A percentile compares a stretch with the other conserved stretches of the same genome.
phyloP scores from a whole-genome alignment of 305 asterid species.

The Ajuga reptans region DNA sequence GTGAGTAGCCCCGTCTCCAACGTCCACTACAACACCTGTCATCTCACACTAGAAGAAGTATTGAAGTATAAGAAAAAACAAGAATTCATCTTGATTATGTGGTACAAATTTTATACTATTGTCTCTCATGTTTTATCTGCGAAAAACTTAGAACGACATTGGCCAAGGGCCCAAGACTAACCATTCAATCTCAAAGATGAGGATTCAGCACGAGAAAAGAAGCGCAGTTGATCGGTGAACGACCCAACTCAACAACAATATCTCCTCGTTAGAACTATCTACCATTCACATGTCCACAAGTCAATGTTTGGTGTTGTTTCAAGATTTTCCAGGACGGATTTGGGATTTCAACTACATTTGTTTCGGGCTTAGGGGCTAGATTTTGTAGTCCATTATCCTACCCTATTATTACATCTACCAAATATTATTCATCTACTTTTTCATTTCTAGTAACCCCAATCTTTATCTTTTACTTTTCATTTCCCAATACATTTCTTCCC shows the following conservation, averaged over 20 bases:
- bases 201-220: background rate
- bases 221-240: background rate
- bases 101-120: background rate
- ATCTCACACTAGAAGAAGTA: conserved; percentile 74
- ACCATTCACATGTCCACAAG: background rate
- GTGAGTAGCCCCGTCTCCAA: conserved; percentile 97
- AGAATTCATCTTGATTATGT: conserved; percentile 10
- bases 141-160: background rate
- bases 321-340: too few relatives aligned
- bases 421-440: too few relatives aligned
- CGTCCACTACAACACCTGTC: conserved; percentile 97
- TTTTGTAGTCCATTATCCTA: too few relatives aligned
- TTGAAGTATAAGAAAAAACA: conserved; percentile 26
- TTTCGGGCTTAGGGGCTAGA: too few relatives aligned
- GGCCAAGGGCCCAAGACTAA: background rate
- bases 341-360: too few relatives aligned
- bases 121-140: background rate
- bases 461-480: too few relatives aligned
- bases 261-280: background rate
- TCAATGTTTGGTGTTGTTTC: background rate
- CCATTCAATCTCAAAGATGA: background rate
- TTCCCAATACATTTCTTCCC: too few relatives aligned
- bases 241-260: background rate
- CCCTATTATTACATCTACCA: too few relatives aligned
- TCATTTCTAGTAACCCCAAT: too few relatives aligned